Base-by-base conservation (phyloP, 768 basidiomycete genomes). In the Kwoniella heveanensis region DNA sequence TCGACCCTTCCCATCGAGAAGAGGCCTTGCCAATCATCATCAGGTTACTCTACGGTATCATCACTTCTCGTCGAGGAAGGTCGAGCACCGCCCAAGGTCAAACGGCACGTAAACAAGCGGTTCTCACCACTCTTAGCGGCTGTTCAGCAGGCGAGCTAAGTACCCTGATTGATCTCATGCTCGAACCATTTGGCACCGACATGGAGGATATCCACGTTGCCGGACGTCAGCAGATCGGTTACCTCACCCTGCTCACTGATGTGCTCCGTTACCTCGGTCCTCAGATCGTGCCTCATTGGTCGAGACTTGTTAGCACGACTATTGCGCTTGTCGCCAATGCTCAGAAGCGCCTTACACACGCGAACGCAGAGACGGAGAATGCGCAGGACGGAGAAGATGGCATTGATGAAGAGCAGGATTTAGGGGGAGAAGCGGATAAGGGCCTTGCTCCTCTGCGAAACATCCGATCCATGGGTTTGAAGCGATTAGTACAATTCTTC, bases 401-500 rank as follows among this genome's bases (percentile, higher is more conserved):
- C 0, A 44, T 36, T 19, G 81, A 83, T 2, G 77, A 69, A 0
- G 81, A 80, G 0, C 39, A 44, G 39, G 82, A 80, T 1, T 82
- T 80, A 5, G 81, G 77, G 12, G 80, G 74, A 12, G 77, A 77
- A 4, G 82, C 80, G 3, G 58, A 63, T n/a, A 83, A 78, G 13
- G 81, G 71, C 4, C 69, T 80, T 37, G 81, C 60, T 82, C 83
- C 72, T 27, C 80, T 81, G 4, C 86, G 91, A 22, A 83, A 84
- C 8, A 84, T 94, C 46, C 86, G 96, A 15, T 90, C 92, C 57
- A 83, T 89, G 1, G 93, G 92, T 9, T 79, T 97, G 54, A 91
- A 91, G 77, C 87, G 94, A 13, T 81, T 97, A 37, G 86, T 88
- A 1, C 90, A 94, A 73, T 95, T 97, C 82, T 92, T 92, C 85